Base-by-base conservation (phyloP, 1,139 yeast species). In the Petasospora rhodanensis region DNA sequence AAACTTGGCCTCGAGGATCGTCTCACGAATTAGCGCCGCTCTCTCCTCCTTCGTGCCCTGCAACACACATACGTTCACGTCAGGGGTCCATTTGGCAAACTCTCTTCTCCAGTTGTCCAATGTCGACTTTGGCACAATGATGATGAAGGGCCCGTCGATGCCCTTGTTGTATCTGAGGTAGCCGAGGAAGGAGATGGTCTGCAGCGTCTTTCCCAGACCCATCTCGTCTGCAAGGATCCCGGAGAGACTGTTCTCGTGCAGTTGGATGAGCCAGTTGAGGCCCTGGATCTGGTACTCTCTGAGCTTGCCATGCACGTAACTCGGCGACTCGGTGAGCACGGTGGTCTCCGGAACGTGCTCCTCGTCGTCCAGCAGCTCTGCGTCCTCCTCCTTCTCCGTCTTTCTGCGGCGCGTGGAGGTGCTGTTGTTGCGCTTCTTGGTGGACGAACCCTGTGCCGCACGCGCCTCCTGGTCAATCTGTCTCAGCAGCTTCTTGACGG, bases 151-250 rank as follows among this genome's bases (percentile, higher is more conserved):
- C 0, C 98, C 98, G 38, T 76, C 78, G n/a, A 84, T 73, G 28
- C 77, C 73, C 46, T 78, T 78, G 38, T 80, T 68, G 51, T 84
- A 85, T 45, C 96, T 68, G 38, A 91, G 65, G 55, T 85, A 87
- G 1, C 96, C 97, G 35, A 91, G 63, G 50, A 91, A 89, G 3
- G 96, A 75, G 40, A 91, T 86, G 0, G 96, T 86, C 57, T 91
- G 98, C 38, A 91, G 66, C 2, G 97, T 91, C 56, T 91, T 91
- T 39, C 97, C 97, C 37, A 91, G 69, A 1, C 98, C 98, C 97
- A 91, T 91, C 58, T 91, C 98, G 61, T 91, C 98, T 7, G 98
- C 98, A 40, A 91, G 68, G 33, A 91, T 89, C 28, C 97, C 97
- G 1, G 93, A 78, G 31, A 87, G 66, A 45, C 80, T 75, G 60